Base-by-base conservation (phyloP, 768 basidiomycete species). In the Gautieria morchelliformis region DNA sequence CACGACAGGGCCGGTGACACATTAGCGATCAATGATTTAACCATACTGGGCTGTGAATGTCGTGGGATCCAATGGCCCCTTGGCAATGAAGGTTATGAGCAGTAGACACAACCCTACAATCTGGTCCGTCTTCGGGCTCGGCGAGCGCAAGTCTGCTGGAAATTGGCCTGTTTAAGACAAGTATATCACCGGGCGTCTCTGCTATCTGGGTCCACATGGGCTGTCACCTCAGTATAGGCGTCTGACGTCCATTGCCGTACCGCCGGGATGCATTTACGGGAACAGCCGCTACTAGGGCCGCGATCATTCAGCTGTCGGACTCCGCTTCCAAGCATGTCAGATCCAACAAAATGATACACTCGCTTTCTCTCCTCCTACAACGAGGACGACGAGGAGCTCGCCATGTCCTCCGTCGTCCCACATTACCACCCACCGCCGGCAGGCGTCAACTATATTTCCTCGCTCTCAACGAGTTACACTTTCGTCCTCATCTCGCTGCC, bases 401-500 rank as follows among this genome's bases (percentile, higher is more conserved):
- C 27, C 48, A 52, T 52, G 51, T 39, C 51, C 51, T 22, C 30
- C 51, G 33, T 40, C 37, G 37, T 52, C 33, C 51, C 51, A 2
- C 48, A 3, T 35, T 48, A 53, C 53, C 46, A 58, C 3, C 54
- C 63, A 1, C 66, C 65, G 9, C 68, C 69, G 3, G 63, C 63
- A 4, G 69, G 69, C 5, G 33, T 66, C 45, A 68, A 67, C 56
- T 69, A 9, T 14, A 37, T 37, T 37, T 64, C 50, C 59, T 71
- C 27, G 66, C 67, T 19, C 59, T 58, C 49, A 61, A 68, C 41
- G 60, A 61, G 9, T 6, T 20, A 69, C 6, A 61, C 61, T 22
- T 58, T 64, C 22, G 44, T 70, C 33, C 62, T 72, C 60, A 64
- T 71, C 30, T 63, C 63, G 1, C 67, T 70, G 39, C 65, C 68